Evolutionary conservation across 306 rosid genomes (phyloP), one percentile per base, ranked within the genome.

Genomic region (Dalbergia cultrata): DNA sequence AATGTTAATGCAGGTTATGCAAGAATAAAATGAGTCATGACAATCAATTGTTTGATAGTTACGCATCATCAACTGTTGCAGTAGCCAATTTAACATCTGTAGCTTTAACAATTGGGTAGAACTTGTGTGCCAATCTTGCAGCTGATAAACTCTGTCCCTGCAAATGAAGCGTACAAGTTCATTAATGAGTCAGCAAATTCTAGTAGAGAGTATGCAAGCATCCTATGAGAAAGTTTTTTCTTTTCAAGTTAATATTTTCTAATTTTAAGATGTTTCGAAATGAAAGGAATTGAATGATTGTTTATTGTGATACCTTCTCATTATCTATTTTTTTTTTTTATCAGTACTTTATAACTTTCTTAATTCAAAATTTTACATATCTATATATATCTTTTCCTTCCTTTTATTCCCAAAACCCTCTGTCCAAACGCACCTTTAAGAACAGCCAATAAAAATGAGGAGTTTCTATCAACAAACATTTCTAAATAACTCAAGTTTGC

Each of bases 111-210:
- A 93, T 67, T 19, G 90, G 90, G 67, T 90, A 95, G 68, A 74
- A 83, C 60, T 82, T 89, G 68, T 77, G 50, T 17, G 37, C 72
- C 86, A 95, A 79, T 70, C 72, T 79, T 37, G 47, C n/a, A 45
- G 87, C 26, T 61, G 97, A 89, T 52, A 95, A 85, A 85, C 97
- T 95, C 78, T 93, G 85, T 8, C 99, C 99, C 97, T 95, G 45
- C 79, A 83, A 71, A 63, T 64, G 35, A 78, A 71, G 17, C 72
- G 19, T 39, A 72, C 18, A 66, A 58, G 33, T 61, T n/a, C 34
- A 49, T 31, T 10, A 59, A 59, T 50, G 39, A 47, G 59, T 13
- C 19, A 58, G 18, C 6, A 21, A 70, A 26, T 54, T 57, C 56
- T 70, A 21, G 59, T 53, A 77, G 68, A 41, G 22, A 49, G 7